Evolutionary conservation across 495 filamentous ascomycete genomes (phyloP), one percentile per base, ranked within the genome.

Genomic region (Penicillium riverlandense): DNA sequence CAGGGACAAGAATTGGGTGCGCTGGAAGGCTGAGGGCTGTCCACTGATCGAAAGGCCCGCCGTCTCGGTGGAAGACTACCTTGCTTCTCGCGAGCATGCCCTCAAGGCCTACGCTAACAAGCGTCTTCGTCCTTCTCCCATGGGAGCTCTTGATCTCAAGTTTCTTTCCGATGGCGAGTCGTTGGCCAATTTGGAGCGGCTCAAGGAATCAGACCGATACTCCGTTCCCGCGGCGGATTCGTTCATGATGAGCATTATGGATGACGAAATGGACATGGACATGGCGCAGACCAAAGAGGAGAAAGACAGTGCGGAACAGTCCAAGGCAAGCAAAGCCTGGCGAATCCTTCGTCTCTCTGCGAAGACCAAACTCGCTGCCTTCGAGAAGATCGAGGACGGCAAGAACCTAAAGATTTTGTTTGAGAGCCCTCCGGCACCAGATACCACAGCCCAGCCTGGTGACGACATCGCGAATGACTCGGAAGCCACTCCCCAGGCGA

Each of bases 1-100:
- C 6, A 76, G 92, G 45, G 92, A 99, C 65, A 96, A 95, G 63
- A 95, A 96, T 53, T 99, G 92, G 92, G 89, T 90, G 35, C 84
- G 86, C 38, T 99, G 92, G 92, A 99, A 99, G 64, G 80, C 88
- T 8, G 92, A 97, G 63, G 83, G 79, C 40, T 97, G 92, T 62
- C 89, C 87, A 28, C 74, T 81, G 14, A 96, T 99, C 57, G 82
- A 90, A 48, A 75, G 78, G 34, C 76, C 84, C 11, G 70, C 86
- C 6, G 62, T 96, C 29, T 73, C 80, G 4, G 71, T 82, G 14
- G 61, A 69, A 15, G 77, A 85, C 28, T 86, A 86, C 57, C 57
- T 77, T 40, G 74, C 78, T 36, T 83, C 87, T 15, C 84, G 83
- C 53, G 65, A 70, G 22, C 65, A 77, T 39, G 83, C 82, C 6